Conservation (phyloP, 805 yeast species). For the Vanderwaltozyma tropicalis region DNA sequence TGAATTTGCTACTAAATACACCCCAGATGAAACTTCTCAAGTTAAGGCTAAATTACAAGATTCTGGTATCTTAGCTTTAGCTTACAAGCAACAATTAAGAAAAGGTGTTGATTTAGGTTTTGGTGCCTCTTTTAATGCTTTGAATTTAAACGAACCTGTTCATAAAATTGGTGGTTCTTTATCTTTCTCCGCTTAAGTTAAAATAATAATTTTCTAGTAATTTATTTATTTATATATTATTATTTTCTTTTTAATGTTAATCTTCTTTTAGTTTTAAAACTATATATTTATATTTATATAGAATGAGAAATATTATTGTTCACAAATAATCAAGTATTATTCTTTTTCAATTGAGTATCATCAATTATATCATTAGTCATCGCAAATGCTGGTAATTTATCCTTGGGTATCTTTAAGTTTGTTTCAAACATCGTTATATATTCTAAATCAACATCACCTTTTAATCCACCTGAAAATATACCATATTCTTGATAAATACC, state of each 20-base stretch:
- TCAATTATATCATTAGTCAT: slow-evolving; percentile 9
- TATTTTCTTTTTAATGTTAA: not conserved
- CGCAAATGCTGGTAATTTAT: slow-evolving; percentile 56
- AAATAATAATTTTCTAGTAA: not conserved
- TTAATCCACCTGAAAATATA: slow-evolving; percentile 76
- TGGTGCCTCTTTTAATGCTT: slow-evolving; percentile 94
- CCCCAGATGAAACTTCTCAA: slow-evolving; percentile 76
- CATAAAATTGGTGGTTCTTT: slow-evolving; percentile 96
- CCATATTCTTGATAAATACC: slow-evolving; percentile 92
- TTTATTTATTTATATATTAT: not conserved
- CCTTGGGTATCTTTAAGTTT: slow-evolving; percentile 37
- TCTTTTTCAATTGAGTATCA: too few relatives aligned
- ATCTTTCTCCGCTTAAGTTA: slow-evolving; percentile 86
- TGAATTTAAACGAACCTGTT: slow-evolving; percentile 89
- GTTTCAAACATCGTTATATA: slow-evolving; percentile 79
- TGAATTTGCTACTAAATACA: slow-evolving; percentile 94
- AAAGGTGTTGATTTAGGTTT: slow-evolving; percentile 95
- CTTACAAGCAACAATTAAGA: slow-evolving; percentile 90
- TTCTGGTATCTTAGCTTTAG: slow-evolving; percentile 85
- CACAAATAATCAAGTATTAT: not conserved
- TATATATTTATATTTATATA: not conserved
- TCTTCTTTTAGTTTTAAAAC: not conserved
- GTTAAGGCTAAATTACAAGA: slow-evolving; percentile 96
- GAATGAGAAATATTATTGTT: not conserved
- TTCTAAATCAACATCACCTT: slow-evolving; percentile 85